Base-by-base conservation (phyloP, 805 yeast species). In the Zygoascus flipseniorum region DNA sequence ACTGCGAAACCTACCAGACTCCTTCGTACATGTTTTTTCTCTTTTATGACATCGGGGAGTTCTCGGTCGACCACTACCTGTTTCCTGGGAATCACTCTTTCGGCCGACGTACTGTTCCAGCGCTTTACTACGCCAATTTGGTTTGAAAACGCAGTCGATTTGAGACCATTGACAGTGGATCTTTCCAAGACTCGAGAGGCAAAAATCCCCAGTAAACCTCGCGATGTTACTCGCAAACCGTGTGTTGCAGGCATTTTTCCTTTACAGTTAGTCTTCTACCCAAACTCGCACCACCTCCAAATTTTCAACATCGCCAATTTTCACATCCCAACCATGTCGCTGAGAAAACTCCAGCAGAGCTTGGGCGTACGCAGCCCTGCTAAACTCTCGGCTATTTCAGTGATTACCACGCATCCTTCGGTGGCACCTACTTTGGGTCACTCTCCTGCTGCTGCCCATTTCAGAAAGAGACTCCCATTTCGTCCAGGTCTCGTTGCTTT, bases 401-500 rank as follows among this genome's bases (percentile, higher is more conserved):
- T 67, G 20, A 65, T 52, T 42, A 55, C 58, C 46, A 60, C 67
- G 13, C 52, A 56, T 43, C 59, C 58, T 54, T 74, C 82, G 2
- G 59, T 67, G 44, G 72, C 78, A 2, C 80, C 85, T 16, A 69
- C 75, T 14, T 75, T 82, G 44, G 77, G 79, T 63, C 89, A 85
- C 66, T 77, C 92, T 2, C 82, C 83, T 39, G 86, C 78, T 58
- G 76, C 78, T 48, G 83, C 87, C 35, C 83, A 88, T 64, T 71
- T 74, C 50, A 79, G 97, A 68, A 85, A 83, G 66, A 77, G 82
- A 67, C 74, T 92, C 37, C 81, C 89, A 31, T 68, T 70, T 45
- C 81, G 99, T 69, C 83, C 96, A 8, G 99, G 99, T 11, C 72
- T 88, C 19, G 71, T 92, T 31, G 95, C 95, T 1, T 73, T 81